Conservation (phyloP, 106 monocot genomes). For the Dendrobium huoshanense region DNA sequence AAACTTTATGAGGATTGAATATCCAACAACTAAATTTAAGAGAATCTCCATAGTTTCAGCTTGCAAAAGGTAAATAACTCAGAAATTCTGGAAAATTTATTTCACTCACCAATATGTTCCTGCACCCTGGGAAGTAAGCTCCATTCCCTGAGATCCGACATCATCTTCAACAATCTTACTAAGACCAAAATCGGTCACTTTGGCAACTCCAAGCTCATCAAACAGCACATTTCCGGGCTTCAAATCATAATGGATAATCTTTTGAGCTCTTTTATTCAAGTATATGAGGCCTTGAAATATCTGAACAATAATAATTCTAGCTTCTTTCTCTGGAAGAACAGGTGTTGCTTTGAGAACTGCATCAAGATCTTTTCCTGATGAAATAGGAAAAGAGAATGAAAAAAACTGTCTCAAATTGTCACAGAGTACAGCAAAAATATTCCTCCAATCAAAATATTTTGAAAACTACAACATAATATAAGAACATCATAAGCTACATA, state of each 20-base stretch:
- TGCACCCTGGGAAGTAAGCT: slow-evolving; percentile 97
- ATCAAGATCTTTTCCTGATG: slow-evolving; percentile 95
- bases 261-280: slow-evolving; percentile 87
- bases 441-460: no score
- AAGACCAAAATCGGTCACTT: slow-evolving; percentile 98
- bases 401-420: slow-evolving; percentile 1
- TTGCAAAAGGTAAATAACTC: slow-evolving; percentile 3
- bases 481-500: background rate
- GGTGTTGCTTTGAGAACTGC: slow-evolving; percentile 84
- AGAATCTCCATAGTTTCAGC: background rate
- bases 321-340: slow-evolving; percentile 88
- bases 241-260: slow-evolving; percentile 96
- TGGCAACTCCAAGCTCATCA: slow-evolving; percentile 87
- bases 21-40: background rate
- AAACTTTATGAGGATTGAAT: background rate
- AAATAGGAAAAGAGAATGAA: no score
- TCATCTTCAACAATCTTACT: slow-evolving; percentile 97
- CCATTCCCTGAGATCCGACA: slow-evolving; percentile 96
- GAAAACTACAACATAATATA: background rate
- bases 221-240: slow-evolving; percentile 99
- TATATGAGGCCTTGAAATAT: slow-evolving; percentile 98
- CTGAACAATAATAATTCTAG: slow-evolving; percentile 92
- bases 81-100: background rate
- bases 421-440: background rate
- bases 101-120: slow-evolving; percentile 88